These are phyloP conservation scores for Colletotrichum sp. DNA, from an alignment of 2,329 filamentous ascomycete genomes.

Conservation along the genomic window DNA sequence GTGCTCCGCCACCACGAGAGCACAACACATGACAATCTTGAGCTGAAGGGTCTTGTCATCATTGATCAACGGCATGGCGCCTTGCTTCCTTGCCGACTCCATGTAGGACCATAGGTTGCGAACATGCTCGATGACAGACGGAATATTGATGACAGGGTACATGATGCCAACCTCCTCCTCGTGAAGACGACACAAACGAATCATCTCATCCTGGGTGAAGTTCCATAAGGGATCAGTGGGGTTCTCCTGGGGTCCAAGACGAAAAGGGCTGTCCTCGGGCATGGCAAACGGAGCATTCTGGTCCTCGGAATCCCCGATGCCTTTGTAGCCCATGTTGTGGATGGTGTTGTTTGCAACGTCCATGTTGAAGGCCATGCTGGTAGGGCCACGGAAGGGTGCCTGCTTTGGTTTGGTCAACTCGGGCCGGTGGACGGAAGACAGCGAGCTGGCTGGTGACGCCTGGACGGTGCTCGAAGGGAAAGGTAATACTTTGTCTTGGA, in stretches of 20 bases:
- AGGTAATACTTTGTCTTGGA: conserved; percentile 45
- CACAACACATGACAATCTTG: conserved; percentile 84
- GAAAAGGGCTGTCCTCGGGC: conserved; percentile 4
- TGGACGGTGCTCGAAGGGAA: conserved; percentile 40
- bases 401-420: conserved; percentile 57
- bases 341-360: conserved; percentile 87
- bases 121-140: conserved; percentile 72
- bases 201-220: conserved; percentile 78
- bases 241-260: conserved; percentile 9
- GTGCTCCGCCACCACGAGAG: conserved; percentile 77
- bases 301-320: conserved; percentile 65
- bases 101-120: conserved; percentile 75
- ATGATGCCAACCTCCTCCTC: conserved; percentile 92
- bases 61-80: conserved; percentile 41
- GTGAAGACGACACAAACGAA: conserved; percentile 78
- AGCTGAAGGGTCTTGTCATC: conserved; percentile 69
- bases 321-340: conserved; percentile 86
- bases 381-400: conserved; percentile 80
- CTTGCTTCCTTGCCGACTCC: conserved; percentile 52
- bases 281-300: conserved; percentile 43
- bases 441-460: conserved; percentile 48
- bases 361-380: conserved; percentile 83
- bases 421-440: conserved; percentile 46
- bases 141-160: conserved; percentile 85
- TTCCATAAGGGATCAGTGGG: conserved; percentile 77